Evolutionary conservation across 345 rosid species (phyloP).

Genomic region (Noccaea bulbosa): DNA sequence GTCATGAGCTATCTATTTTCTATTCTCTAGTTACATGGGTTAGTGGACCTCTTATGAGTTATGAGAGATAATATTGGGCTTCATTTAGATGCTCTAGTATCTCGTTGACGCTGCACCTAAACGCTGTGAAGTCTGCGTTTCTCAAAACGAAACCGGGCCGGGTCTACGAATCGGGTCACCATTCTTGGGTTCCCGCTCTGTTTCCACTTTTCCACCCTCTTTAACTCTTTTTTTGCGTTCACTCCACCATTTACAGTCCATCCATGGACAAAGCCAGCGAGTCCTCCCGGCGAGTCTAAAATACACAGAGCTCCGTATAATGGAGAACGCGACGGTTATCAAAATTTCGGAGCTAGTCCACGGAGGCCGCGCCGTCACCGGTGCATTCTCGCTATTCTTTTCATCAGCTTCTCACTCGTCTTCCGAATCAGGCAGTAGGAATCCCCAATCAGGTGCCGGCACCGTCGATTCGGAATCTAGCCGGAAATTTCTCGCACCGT

Average conservation of each 20-base stretch:
- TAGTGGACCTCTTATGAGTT: too few relatives aligned
- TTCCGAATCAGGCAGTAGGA: slow-evolving; percentile 20
- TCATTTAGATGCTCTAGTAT: too few relatives aligned
- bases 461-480: slow-evolving; percentile 29
- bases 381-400: slow-evolving; percentile 52
- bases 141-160: background rate
- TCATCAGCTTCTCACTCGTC: slow-evolving; percentile 30
- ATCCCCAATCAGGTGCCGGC: slow-evolving; percentile 24
- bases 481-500: slow-evolving; percentile 49
- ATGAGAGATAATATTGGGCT: too few relatives aligned
- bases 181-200: slow-evolving; percentile 41
- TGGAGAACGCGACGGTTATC: slow-evolving; percentile 47
- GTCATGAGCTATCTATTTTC: too few relatives aligned
- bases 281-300: slow-evolving; percentile 8
- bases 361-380: slow-evolving; percentile 54
- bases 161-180: slow-evolving; percentile 17
- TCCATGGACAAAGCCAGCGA: slow-evolving; percentile 21
- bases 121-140: slow-evolving; percentile 13
- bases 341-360: slow-evolving; percentile 59
- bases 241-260: slow-evolving; percentile 7
- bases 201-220: background rate
- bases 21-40: too few relatives aligned
- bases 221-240: background rate
- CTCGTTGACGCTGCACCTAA: background rate
- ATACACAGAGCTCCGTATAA: slow-evolving; percentile 10